Base-by-base conservation (phyloP, 208 protist species). In the Acanthamoeba castellanii region DNA sequence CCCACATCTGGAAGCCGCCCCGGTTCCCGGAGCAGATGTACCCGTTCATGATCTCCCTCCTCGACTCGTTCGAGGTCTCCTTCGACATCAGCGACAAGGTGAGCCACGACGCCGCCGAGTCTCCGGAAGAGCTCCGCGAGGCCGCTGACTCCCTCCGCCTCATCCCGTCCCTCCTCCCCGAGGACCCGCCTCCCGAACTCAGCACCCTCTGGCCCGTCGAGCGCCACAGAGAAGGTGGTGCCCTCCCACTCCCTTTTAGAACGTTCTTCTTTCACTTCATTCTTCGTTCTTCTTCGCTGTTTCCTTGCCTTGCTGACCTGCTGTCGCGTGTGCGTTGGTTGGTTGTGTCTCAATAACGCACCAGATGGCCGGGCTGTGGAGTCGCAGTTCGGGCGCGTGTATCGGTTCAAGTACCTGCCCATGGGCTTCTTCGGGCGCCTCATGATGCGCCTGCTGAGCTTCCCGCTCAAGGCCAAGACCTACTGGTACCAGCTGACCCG, bases 71-170 rank as follows among this genome's bases (percentile, higher is more conserved):
- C 37, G 87, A 92, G 8, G 74, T 92, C 27, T 52, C 87, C 70
- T 70, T 96, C 94, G n/a, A 72, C 91, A 22, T 96, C 90, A 74
- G 85, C 94, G 87, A 64, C 93, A 57, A 89, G 94, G 47, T 81
- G 34, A 27, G 8, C 32, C 57, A n/a, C n/a, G 8, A 11, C 61
- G 25, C 30, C 30, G 37, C 37, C 37, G 37, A 37, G 37, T 37
- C 37, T 37, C 37, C 37, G 1, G 37, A 37, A 37, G 37, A 37
- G 37, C 27, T 34, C n/a, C 50, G 45, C 25, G 81, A 59, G 25
- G 18, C 45, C 45, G 16, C 45, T 7, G 81, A 89, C 11, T 59
- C 55, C 5, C 59, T 89, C 34, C 72, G 87, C 27, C 30, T 92
- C 11, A 14, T 92, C 6, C 87, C 87, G 30, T 76, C 87, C 11